phyloP scores from a whole-genome alignment of 257 asterid species.

The Capsicum chinense region DNA sequence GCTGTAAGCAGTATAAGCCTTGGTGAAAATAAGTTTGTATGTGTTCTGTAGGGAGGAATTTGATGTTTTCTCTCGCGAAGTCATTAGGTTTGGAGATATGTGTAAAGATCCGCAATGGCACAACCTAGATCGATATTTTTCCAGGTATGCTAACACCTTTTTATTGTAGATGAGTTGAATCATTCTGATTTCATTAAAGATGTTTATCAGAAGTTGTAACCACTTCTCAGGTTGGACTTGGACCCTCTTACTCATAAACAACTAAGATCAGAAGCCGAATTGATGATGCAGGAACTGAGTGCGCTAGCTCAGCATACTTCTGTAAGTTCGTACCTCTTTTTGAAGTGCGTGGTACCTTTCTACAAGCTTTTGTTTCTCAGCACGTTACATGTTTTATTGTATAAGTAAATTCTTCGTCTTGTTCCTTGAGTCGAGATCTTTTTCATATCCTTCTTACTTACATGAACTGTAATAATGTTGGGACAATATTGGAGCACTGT shows the following conservation, averaged over 20 bases:
- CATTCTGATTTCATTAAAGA: background rate
- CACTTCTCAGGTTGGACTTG: slow-evolving; percentile 75
- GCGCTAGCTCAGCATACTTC: slow-evolving; percentile 91
- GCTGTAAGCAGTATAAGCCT: slow-evolving; percentile 14
- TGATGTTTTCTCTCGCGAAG: slow-evolving; percentile 87
- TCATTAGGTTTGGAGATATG: slow-evolving; percentile 86
- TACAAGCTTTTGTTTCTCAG: background rate
- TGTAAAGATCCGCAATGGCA: slow-evolving; percentile 99
- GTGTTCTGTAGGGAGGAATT: slow-evolving; percentile 81
- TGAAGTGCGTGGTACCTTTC: background rate
- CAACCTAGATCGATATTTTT: slow-evolving; percentile 78
- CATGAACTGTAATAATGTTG: slow-evolving; percentile 5
- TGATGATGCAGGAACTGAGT: slow-evolving; percentile 85
- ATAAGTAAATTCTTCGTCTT: background rate
- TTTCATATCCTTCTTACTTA: slow-evolving; percentile 6
- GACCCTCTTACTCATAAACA: slow-evolving; percentile 68
- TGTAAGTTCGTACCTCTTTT: slow-evolving; percentile 53
- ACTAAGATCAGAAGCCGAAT: slow-evolving; percentile 75
- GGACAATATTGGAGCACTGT: background rate
- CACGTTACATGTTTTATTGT: background rate
- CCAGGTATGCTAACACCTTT: slow-evolving; percentile 56
- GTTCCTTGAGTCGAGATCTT: background rate
- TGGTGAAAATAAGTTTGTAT: slow-evolving; percentile 19
- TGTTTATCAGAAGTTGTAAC: slow-evolving; percentile 11
- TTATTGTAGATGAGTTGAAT: background rate